Evolutionary conservation across 768 basidiomycete species (phyloP).

Genomic region (Russula abietina): DNA sequence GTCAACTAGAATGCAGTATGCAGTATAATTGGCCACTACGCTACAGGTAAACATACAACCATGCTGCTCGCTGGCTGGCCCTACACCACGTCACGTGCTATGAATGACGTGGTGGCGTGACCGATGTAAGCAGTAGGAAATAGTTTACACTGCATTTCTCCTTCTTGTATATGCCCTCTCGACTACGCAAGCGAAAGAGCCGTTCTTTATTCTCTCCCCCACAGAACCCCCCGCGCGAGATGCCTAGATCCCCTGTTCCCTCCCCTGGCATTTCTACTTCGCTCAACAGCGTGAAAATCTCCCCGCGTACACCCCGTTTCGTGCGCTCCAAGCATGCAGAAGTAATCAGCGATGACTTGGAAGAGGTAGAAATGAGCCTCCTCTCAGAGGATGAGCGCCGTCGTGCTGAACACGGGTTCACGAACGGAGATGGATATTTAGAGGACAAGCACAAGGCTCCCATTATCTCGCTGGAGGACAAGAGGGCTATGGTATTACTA

Average conservation of each 20-base stretch:
- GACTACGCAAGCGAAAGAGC: conserved; percentile 9
- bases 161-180: not conserved
- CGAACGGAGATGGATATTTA: conserved; percentile 5
- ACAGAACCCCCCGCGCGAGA: not conserved
- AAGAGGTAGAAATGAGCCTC: conserved; percentile 26
- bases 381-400: conserved; percentile 21
- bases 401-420: conserved; percentile 23
- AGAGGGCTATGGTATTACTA: conserved; percentile 41
- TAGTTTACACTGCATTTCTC: too few relatives aligned
- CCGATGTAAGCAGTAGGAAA: too few relatives aligned
- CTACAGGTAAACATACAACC: too few relatives aligned
- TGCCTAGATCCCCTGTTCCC: not conserved
- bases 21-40: too few relatives aligned
- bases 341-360: conserved; percentile 6
- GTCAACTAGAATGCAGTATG: too few relatives aligned
- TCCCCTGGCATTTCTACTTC: conserved; percentile 6
- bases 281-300: conserved; percentile 18
- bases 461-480: conserved; percentile 33
- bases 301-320: conserved; percentile 16
- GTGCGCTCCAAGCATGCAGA: not conserved
- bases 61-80: too few relatives aligned
- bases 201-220: not conserved
- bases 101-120: too few relatives aligned
- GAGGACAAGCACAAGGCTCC: conserved; percentile 6
- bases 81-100: too few relatives aligned